These are phyloP conservation scores for Aquilaria yunnanensis DNA, from an alignment of 345 rosid genomes.

Conservation along the genomic window DNA sequence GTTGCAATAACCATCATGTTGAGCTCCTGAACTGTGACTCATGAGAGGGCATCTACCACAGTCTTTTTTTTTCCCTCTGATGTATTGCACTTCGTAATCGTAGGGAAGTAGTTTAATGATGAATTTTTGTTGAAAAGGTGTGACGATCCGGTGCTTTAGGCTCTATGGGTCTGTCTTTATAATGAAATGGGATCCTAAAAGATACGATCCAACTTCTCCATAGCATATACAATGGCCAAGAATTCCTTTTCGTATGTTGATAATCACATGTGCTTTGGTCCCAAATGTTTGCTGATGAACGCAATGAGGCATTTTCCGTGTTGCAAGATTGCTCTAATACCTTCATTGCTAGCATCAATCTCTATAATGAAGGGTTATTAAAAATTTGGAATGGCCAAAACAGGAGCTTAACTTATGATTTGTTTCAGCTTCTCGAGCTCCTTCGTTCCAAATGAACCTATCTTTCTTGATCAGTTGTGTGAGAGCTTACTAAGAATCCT, in stretches of 20 bases:
- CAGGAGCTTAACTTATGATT: not conserved
- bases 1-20: no score
- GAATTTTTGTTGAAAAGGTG: not conserved
- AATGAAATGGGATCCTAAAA: not conserved
- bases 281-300: not conserved
- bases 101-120: not conserved
- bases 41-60: no score
- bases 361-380: not conserved
- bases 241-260: conserved; percentile 7
- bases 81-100: not conserved
- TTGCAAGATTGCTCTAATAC: not conserved
- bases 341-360: not conserved
- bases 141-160: not conserved
- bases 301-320: not conserved
- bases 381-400: not conserved
- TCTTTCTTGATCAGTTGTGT: not conserved
- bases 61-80: not conserved
- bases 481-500: not conserved
- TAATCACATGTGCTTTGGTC: not conserved
- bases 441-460: not conserved
- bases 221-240: not conserved
- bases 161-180: not conserved
- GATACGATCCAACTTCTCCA: not conserved
- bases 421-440: not conserved
- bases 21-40: no score